These are phyloP conservation scores for Melanopsichium pennsylvanicum DNA, from an alignment of 1,284 basidiomycete genomes.

Conservation along the genomic window DNA sequence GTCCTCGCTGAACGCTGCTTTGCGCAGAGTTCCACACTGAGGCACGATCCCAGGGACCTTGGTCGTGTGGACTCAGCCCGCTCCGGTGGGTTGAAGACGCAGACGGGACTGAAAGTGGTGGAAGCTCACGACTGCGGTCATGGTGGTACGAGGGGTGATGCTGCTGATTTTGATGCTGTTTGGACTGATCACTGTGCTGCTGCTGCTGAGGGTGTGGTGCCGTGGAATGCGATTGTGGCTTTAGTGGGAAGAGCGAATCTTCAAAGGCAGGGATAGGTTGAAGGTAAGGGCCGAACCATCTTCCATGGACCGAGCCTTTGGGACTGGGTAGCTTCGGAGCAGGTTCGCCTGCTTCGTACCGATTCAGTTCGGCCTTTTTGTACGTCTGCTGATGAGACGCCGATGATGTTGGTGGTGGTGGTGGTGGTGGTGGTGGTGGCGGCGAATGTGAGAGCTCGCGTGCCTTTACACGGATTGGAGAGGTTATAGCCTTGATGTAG, in stretches of 20 bases:
- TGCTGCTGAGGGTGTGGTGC: slow-evolving; percentile 5
- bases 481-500: slow-evolving; percentile 4
- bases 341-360: slow-evolving; percentile 14
- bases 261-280: slow-evolving; percentile 33
- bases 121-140: slow-evolving; percentile 28
- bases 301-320: slow-evolving; percentile 30
- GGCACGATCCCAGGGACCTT: slow-evolving; percentile 14
- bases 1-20: slow-evolving; percentile 9
- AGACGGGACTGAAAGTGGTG: slow-evolving; percentile 17
- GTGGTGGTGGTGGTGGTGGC: slow-evolving; percentile 7
- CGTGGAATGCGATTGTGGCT: slow-evolving; percentile 7
- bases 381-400: slow-evolving; percentile 6
- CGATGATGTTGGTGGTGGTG: too few relatives aligned
- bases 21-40: slow-evolving; percentile 23
- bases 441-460: slow-evolving; percentile 19
- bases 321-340: slow-evolving; percentile 37
- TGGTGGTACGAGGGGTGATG: slow-evolving; percentile 10
- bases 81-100: slow-evolving; percentile 12
- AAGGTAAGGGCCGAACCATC: slow-evolving; percentile 44
- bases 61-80: slow-evolving; percentile 11
- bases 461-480: slow-evolving; percentile 13
- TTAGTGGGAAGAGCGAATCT: slow-evolving; percentile 24
- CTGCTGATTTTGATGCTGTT: slow-evolving; percentile 1
- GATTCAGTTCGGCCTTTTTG: slow-evolving; percentile 8
- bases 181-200: slow-evolving; percentile 5